A percentile compares a stretch with the other conserved stretches of the same genome.
Conservation (phyloP, 192 early-diverging fungal species). For the Pilaira anomala region DNA sequence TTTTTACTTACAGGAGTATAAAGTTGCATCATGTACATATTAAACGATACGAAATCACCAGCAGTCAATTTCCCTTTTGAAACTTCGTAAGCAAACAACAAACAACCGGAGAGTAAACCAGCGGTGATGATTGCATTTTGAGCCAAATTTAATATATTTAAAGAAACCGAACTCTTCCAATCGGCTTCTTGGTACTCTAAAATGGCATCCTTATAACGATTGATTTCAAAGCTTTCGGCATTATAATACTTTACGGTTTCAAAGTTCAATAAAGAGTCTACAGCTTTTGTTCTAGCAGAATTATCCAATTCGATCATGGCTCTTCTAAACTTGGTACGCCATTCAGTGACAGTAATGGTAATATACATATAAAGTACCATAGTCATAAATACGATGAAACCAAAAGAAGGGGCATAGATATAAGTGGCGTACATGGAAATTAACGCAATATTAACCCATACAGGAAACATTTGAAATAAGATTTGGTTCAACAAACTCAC, state of each 20-base stretch:
- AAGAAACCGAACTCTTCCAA: constrained; percentile 69
- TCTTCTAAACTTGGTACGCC: constrained; percentile 78
- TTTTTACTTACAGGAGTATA: constrained; percentile 80
- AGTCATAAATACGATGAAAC: constrained; percentile 80
- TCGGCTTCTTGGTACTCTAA: constrained; percentile 79
- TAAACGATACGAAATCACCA: constrained; percentile 85
- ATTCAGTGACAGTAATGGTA: constrained; percentile 86
- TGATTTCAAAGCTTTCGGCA: constrained; percentile 83
- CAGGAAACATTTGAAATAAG: constrained; percentile 89
- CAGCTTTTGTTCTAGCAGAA: constrained; percentile 76
- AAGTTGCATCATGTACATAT: constrained; percentile 86
- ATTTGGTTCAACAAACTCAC: constrained; percentile 76
- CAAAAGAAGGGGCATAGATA: constrained; percentile 71
- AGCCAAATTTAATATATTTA: constrained; percentile 80
- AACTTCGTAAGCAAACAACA: constrained; percentile 85
- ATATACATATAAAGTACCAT: constrained; percentile 81
- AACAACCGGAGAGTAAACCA: constrained; percentile 76
- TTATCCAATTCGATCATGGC: constrained; percentile 85
- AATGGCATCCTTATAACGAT: constrained; percentile 76
- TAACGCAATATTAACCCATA: constrained; percentile 81
- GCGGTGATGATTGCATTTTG: constrained; percentile 87
- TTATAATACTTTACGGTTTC: constrained; percentile 99
- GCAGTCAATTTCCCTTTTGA: constrained; percentile 66
- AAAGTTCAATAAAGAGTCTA: constrained; percentile 96
- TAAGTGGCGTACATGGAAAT: constrained; percentile 71